These are phyloP conservation scores for Aspergillus spinulosporus DNA, from an alignment of 2,329 filamentous ascomycete species.

Conservation along the genomic window DNA sequence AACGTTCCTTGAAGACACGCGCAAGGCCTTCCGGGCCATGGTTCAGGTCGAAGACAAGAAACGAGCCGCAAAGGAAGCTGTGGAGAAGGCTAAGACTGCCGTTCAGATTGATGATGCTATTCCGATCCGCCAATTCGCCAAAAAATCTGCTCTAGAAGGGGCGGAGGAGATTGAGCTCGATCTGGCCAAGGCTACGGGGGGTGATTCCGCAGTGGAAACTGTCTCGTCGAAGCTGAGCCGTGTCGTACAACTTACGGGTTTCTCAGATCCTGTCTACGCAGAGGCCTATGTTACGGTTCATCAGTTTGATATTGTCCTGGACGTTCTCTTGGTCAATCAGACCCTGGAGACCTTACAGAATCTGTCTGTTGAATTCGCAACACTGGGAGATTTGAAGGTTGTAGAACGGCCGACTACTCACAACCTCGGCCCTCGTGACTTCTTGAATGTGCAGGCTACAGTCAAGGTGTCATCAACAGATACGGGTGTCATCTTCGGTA, in stretches of 20 bases:
- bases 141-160: slow-evolving; percentile 82
- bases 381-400: slow-evolving; percentile 93
- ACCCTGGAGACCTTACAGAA: slow-evolving; percentile 96
- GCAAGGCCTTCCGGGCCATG: slow-evolving; percentile 95
- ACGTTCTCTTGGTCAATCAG: slow-evolving; percentile 95
- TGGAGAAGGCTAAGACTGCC: slow-evolving; percentile 88
- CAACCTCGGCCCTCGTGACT: slow-evolving; percentile 92
- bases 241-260: slow-evolving; percentile 95
- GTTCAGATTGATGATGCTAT: slow-evolving; percentile 96
- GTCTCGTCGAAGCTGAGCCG: slow-evolving; percentile 91
- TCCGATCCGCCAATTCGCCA: slow-evolving; percentile 85
- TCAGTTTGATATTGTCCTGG: slow-evolving; percentile 96
- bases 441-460: slow-evolving; percentile 96
- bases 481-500: slow-evolving; percentile 97
- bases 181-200: slow-evolving; percentile 89
- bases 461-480: slow-evolving; percentile 99
- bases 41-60: slow-evolving; percentile 98
- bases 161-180: slow-evolving; percentile 85
- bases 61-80: slow-evolving; percentile 88
- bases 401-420: slow-evolving; percentile 95
- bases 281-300: slow-evolving; percentile 98
- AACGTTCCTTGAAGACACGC: slow-evolving; percentile 91
- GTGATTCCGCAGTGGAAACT: slow-evolving; percentile 80
- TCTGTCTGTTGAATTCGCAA: slow-evolving; percentile 97
- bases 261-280: slow-evolving; percentile 97